Percentiles rank a stretch among this genome's conserved stretches.
Evolutionary conservation across 129 eudicot genomes (phyloP).

Genomic region (Pulicaria dysenterica): DNA sequence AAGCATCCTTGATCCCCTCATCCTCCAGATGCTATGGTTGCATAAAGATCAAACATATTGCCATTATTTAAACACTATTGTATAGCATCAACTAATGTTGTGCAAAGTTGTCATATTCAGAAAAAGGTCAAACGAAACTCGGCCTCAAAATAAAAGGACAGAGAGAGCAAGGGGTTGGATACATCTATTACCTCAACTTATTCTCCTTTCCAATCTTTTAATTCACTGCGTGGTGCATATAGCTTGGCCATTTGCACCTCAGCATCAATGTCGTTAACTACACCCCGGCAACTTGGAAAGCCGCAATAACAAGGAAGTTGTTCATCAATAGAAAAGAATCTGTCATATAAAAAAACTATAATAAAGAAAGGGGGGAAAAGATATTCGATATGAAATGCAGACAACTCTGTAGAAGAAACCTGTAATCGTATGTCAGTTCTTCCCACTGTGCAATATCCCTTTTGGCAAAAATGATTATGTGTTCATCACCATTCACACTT

Average conservation of each 20-base stretch:
- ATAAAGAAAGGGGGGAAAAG: neutral
- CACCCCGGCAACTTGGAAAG: constrained; percentile 88
- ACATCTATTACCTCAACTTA: constrained; percentile 47
- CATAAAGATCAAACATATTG: too few relatives aligned
- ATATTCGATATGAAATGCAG: neutral
- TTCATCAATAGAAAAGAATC: constrained; percentile 84
- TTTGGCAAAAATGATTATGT: constrained; percentile 93
- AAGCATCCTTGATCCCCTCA: too few relatives aligned
- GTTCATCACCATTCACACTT: constrained; percentile 81
- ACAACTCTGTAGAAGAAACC: constrained; percentile 45
- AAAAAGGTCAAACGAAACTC: too few relatives aligned
- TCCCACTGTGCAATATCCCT: constrained; percentile 94
- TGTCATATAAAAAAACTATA: constrained; percentile 35
- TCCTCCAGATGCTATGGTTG: too few relatives aligned
- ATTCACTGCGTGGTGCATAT: constrained; percentile 71
- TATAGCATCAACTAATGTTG: neutral
- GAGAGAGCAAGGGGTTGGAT: neutral
- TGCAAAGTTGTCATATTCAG: neutral
- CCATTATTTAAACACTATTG: too few relatives aligned
- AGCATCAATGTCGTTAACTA: constrained; percentile 89
- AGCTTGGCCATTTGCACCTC: constrained; percentile 76
- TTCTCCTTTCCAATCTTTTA: constrained; percentile 67
- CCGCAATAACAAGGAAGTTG: constrained; percentile 91
- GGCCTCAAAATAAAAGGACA: too few relatives aligned
- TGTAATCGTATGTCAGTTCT: constrained; percentile 95